Conservation (phyloP, 306 rosid genomes). For the Citrullus amarus region DNA sequence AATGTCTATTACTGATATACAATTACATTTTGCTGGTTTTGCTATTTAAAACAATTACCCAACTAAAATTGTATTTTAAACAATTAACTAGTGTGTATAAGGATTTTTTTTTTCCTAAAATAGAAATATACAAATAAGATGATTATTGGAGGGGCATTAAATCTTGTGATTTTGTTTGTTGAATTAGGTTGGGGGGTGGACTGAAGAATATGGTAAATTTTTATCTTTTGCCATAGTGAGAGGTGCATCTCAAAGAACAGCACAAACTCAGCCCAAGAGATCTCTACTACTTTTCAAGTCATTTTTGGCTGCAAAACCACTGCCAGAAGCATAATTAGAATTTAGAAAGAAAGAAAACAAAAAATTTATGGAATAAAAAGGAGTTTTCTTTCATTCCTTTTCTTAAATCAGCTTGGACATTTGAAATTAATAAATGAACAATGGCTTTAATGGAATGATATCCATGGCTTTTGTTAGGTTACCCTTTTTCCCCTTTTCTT, state of each 20-base stretch:
- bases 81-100: not conserved
- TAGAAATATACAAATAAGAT: no score
- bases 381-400: not conserved
- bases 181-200: constrained; percentile 88
- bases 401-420: not conserved
- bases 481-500: no score
- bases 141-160: not conserved
- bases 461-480: not conserved
- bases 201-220: constrained; percentile 71
- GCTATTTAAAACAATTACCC: no score
- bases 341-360: not conserved
- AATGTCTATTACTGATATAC: no score
- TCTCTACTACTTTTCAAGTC: constrained; percentile 72
- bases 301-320: constrained; percentile 45
- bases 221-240: constrained; percentile 77
- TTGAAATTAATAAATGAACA: not conserved
- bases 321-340: constrained; percentile 26
- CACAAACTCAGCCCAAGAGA: constrained; percentile 85
- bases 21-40: no score
- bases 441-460: not conserved
- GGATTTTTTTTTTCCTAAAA: no score
- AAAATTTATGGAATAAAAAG: not conserved
- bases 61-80: no score
- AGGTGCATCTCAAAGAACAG: constrained; percentile 92
- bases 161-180: not conserved